These are phyloP conservation scores for Silene uniflora DNA, from an alignment of 148 eudicot genomes.

Conservation along the genomic window DNA sequence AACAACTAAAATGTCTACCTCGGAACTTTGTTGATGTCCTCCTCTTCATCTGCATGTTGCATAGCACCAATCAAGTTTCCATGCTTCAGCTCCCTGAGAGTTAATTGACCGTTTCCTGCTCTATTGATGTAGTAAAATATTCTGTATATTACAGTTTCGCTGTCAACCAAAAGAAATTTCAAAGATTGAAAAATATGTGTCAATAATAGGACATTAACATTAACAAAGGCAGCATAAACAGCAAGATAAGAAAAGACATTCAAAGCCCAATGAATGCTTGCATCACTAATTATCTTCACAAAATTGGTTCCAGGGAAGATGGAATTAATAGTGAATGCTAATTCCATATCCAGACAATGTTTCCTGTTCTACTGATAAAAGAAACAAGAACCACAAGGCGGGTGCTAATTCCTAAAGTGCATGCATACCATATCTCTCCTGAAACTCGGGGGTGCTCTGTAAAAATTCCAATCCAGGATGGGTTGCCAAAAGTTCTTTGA, in stretches of 20 bases:
- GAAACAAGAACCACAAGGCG: not conserved
- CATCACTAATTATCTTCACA: not conserved
- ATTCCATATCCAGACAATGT: too few relatives aligned
- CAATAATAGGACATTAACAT: not conserved
- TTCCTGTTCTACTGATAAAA: not conserved
- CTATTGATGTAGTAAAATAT: conserved; percentile 94
- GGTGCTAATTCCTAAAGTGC: not conserved
- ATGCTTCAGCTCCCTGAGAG: conserved; percentile 94
- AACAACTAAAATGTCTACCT: conserved; percentile 41
- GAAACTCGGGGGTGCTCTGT: conserved; percentile 92
- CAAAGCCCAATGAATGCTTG: not conserved
- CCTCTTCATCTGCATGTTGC: too few relatives aligned
- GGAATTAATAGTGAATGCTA: not conserved
- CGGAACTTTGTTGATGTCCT: conserved; percentile 92
- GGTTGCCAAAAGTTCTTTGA: conserved; percentile 83
- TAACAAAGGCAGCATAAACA: not conserved
- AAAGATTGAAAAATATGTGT: not conserved
- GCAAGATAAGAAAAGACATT: not conserved
- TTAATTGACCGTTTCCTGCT: conserved; percentile 82
- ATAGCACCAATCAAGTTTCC: too few relatives aligned
- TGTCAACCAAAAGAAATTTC: conserved; percentile 39
- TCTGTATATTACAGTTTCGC: conserved; percentile 98
- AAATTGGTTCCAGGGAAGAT: not conserved
- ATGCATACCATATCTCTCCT: conserved; percentile 82
- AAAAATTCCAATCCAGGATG: conserved; percentile 96